Conservation (phyloP, 768 basidiomycete genomes). For the Pleurotus salmoneostramineus region DNA sequence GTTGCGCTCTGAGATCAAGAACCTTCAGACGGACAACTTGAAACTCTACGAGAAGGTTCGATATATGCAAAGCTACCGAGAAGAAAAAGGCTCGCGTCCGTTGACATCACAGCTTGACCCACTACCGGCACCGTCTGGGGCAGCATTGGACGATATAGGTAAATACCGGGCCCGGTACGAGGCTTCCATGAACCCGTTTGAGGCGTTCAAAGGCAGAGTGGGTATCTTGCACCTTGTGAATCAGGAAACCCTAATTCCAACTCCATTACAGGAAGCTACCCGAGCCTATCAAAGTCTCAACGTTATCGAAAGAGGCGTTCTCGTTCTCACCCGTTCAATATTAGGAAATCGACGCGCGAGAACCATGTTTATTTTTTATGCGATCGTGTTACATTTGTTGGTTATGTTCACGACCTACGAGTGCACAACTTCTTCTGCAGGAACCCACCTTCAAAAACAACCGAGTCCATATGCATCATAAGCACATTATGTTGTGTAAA, state of each 20-base stretch:
- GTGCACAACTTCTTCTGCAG: slow-evolving; percentile 49
- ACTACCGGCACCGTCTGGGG: slow-evolving; percentile 43
- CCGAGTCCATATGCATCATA: slow-evolving; percentile 40
- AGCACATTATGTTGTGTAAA: slow-evolving; percentile 5
- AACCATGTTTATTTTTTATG: slow-evolving; percentile 86
- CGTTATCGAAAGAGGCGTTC: slow-evolving; percentile 84
- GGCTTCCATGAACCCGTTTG: slow-evolving; percentile 97
- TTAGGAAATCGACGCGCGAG: slow-evolving; percentile 89
- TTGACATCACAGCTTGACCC: slow-evolving; percentile 67
- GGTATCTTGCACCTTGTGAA: slow-evolving; percentile 24
- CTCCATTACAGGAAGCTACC: slow-evolving; percentile 74
- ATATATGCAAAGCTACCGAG: slow-evolving; percentile 96
- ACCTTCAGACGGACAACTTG: slow-evolving; percentile 90
- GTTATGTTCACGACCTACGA: slow-evolving; percentile 79
- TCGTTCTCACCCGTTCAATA: slow-evolving; percentile 79
- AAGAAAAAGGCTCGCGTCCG: slow-evolving; percentile 56
- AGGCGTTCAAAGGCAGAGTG: slow-evolving; percentile 93
- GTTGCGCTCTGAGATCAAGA: slow-evolving; percentile 88
- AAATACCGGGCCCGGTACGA: slow-evolving; percentile 92
- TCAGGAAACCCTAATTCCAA: not conserved
- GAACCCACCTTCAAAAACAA: slow-evolving; percentile 45
- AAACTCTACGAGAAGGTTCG: slow-evolving; percentile 99
- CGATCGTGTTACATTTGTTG: slow-evolving; percentile 73
- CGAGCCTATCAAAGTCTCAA: slow-evolving; percentile 89
- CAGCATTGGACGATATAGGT: slow-evolving; percentile 65